phyloP scores from a whole-genome alignment of 176 grass and related monocot genomes.

The Oryza glumipatula region DNA sequence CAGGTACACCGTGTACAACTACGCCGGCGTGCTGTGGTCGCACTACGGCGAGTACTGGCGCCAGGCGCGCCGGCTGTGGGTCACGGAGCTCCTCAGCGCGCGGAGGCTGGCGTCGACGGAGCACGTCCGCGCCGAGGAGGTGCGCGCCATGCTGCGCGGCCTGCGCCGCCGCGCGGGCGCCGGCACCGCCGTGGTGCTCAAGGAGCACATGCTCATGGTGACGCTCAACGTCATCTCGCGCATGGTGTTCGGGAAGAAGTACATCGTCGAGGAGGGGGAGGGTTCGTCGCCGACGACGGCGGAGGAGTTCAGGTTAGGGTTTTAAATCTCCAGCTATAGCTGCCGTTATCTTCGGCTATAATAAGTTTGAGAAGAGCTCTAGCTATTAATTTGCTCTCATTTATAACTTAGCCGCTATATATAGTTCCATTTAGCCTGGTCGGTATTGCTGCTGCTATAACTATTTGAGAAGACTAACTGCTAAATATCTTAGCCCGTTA shows the following conservation, averaged over 20 bases:
- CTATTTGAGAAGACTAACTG: too few species aligned
- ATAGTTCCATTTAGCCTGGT: too few species aligned
- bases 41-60: slow-evolving; percentile 65
- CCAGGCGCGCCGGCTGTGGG: slow-evolving; percentile 68
- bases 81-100: slow-evolving; percentile 72
- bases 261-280: slow-evolving; percentile 31
- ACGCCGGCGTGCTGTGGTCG: slow-evolving; percentile 65
- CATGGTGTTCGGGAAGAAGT: slow-evolving; percentile 87
- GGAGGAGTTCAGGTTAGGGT: slow-evolving; percentile 62
- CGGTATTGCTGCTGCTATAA: too few species aligned
- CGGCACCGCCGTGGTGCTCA: slow-evolving; percentile 51
- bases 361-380: too few species aligned
- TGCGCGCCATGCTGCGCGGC: slow-evolving; percentile 47
- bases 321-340: too few species aligned
- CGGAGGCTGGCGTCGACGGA: slow-evolving; percentile 60
- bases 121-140: slow-evolving; percentile 61
- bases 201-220: slow-evolving; percentile 63
- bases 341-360: too few species aligned
- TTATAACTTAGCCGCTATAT: too few species aligned
- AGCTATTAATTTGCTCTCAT: too few species aligned
- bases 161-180: slow-evolving; percentile 41
- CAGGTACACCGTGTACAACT: slow-evolving; percentile 68
- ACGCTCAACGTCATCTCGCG: slow-evolving; percentile 79
- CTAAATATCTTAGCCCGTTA: too few species aligned
- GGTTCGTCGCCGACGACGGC: slow-evolving; percentile 35